phyloP scores from a whole-genome alignment of 805 yeast species.

The Ogataea ganodermae region DNA sequence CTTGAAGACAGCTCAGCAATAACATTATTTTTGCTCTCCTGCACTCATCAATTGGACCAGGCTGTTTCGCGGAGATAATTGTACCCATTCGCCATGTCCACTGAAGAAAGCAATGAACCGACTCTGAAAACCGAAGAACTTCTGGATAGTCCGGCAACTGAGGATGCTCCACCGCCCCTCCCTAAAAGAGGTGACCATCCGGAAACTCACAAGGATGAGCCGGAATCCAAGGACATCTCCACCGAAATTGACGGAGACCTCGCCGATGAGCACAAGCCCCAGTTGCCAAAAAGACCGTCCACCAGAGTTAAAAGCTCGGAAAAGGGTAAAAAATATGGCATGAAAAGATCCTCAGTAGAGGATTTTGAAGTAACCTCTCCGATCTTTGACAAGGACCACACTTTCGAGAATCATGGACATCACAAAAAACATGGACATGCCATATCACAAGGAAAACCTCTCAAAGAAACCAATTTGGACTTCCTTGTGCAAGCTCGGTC shows the following conservation, averaged over 20 bases:
- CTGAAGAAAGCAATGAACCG: neutral
- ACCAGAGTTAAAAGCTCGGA: neutral
- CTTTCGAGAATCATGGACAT: neutral
- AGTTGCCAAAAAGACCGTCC: slow-evolving; percentile 17
- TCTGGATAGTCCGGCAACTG: neutral
- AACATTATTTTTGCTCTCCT: neutral
- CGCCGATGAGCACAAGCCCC: slow-evolving; percentile 8
- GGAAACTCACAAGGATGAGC: neutral
- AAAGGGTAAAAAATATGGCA: slow-evolving; percentile 10
- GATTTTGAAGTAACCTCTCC: slow-evolving; percentile 19
- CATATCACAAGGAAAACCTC: slow-evolving; percentile 1
- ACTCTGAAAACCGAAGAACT: neutral
- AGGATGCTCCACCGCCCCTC: slow-evolving; percentile 7
- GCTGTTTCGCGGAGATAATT: neutral
- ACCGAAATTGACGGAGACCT: neutral
- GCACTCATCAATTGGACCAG: neutral
- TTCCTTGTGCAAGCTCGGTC: slow-evolving; percentile 17
- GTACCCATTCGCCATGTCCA: neutral
- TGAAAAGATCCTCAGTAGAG: slow-evolving; percentile 16
- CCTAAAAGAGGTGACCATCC: slow-evolving; percentile 7
- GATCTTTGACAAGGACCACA: neutral
- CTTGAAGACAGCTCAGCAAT: slow-evolving; percentile 4
- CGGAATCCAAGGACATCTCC: neutral
- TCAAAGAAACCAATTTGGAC: slow-evolving; percentile 9
- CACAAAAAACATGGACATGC: neutral